Conservation (phyloP, 768 basidiomycete genomes). For the Hericium rajendrae region DNA sequence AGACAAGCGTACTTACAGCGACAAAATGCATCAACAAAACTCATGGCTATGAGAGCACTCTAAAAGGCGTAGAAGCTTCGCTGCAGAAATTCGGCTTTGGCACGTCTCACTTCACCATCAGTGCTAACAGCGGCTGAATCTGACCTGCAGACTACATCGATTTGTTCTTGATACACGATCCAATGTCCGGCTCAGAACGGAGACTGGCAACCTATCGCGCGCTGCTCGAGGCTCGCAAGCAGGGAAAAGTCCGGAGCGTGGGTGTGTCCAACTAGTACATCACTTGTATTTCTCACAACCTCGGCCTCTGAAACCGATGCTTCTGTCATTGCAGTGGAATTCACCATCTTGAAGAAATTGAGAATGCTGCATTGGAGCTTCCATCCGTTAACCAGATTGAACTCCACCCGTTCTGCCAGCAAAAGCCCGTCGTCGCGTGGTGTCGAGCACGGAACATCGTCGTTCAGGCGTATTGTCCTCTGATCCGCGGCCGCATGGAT, state of each 20-base stretch:
- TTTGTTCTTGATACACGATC: slow-evolving; percentile 66
- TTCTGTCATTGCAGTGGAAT: slow-evolving; percentile 35
- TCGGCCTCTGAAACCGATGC: too few species aligned
- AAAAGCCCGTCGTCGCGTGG: slow-evolving; percentile 30
- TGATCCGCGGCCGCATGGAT: slow-evolving; percentile 42
- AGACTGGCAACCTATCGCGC: slow-evolving; percentile 67
- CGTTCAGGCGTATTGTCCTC: slow-evolving; percentile 70
- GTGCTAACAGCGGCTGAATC: background rate
- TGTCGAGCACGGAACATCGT: slow-evolving; percentile 52
- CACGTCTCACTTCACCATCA: background rate
- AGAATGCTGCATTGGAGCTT: slow-evolving; percentile 44
- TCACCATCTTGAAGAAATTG: slow-evolving; percentile 70
- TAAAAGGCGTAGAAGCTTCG: slow-evolving; percentile 5
- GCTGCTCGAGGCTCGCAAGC: slow-evolving; percentile 45
- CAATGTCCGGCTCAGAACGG: slow-evolving; percentile 48
- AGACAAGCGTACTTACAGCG: background rate
- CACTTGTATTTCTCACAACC: too few species aligned
- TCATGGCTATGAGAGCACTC: slow-evolving; percentile 5
- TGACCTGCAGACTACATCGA: slow-evolving; percentile 18
- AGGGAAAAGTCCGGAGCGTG: slow-evolving; percentile 58
- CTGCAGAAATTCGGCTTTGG: slow-evolving; percentile 1
- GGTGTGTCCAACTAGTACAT: slow-evolving; percentile 81
- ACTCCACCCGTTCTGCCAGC: slow-evolving; percentile 69
- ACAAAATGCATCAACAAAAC: slow-evolving; percentile 11
- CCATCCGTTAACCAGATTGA: slow-evolving; percentile 81